Conservation (phyloP, 192 early-diverging fungal species). For the Umbelopsis sp. region DNA sequence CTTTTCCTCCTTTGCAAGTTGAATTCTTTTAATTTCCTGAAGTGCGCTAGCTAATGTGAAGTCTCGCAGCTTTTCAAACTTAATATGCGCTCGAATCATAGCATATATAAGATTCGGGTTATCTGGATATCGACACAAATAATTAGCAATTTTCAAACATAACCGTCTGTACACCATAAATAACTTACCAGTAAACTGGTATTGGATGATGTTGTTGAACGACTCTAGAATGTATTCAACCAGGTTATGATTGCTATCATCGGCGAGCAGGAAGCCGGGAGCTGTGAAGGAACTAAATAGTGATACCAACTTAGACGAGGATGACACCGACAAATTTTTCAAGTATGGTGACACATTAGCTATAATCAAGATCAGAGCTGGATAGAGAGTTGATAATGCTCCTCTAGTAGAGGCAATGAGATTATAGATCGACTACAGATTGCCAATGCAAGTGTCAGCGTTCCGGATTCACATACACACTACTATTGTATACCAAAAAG, state of each 20-base stretch:
- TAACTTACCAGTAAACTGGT: slow-evolving; percentile 69
- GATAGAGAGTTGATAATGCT: slow-evolving; percentile 67
- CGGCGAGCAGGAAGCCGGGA: slow-evolving; percentile 78
- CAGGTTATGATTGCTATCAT: slow-evolving; percentile 74
- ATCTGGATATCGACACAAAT: slow-evolving; percentile 36
- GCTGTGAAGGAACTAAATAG: slow-evolving; percentile 78
- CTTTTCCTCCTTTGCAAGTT: slow-evolving; percentile 47
- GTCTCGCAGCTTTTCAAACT: slow-evolving; percentile 65
- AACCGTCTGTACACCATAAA: no score
- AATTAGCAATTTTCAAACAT: not conserved
- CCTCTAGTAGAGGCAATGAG: slow-evolving; percentile 76
- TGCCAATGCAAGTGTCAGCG: no score
- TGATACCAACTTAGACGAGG: slow-evolving; percentile 72
- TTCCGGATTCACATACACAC: no score
- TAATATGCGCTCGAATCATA: slow-evolving; percentile 72
- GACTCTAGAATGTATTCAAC: slow-evolving; percentile 78
- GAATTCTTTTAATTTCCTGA: slow-evolving; percentile 58
- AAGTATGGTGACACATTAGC: slow-evolving; percentile 83
- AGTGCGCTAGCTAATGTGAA: slow-evolving; percentile 71
- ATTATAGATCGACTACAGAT: slow-evolving; percentile 66
- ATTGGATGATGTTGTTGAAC: slow-evolving; percentile 84
- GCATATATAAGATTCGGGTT: slow-evolving; percentile 84
- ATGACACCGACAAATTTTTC: slow-evolving; percentile 69
- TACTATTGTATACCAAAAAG: no score
- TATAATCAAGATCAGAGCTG: slow-evolving; percentile 76